phyloP scores from a whole-genome alignment of 2,329 filamentous ascomycete species.

The Diaporthe helianthi region DNA sequence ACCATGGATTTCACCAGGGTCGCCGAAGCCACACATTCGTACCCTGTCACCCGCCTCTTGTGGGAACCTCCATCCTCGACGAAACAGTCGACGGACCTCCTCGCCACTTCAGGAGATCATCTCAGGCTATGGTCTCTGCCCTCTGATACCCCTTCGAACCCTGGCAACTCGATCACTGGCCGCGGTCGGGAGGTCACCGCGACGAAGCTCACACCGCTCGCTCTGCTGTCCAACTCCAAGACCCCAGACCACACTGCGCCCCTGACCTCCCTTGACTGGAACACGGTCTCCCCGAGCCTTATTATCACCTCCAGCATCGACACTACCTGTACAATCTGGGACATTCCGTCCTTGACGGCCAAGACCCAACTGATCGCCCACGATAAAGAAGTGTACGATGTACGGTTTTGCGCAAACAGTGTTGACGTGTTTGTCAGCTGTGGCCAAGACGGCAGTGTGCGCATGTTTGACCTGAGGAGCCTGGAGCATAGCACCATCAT shows the following conservation, averaged over 20 bases:
- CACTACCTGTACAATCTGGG: slow-evolving; percentile 99
- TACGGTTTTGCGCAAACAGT: slow-evolving; percentile 96
- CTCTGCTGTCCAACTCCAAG: slow-evolving; percentile 95
- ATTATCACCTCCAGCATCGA: slow-evolving; percentile 99
- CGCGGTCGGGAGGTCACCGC: slow-evolving; percentile 64
- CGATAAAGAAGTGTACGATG: slow-evolving; percentile 98
- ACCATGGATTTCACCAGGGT: slow-evolving; percentile 90
- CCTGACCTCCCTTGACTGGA: slow-evolving; percentile 96
- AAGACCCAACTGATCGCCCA: slow-evolving; percentile 99
- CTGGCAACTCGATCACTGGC: slow-evolving; percentile 73
- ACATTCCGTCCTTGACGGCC: slow-evolving; percentile 95
- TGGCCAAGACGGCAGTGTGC: slow-evolving; percentile 94
- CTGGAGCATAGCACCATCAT: slow-evolving; percentile 99
- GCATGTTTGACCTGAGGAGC: slow-evolving; percentile 98
- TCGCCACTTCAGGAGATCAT: slow-evolving; percentile 95
- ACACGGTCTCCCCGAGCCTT: slow-evolving; percentile 92
- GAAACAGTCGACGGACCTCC: slow-evolving; percentile 92
- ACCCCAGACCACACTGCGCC: slow-evolving; percentile 98
- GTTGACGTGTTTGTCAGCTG: slow-evolving; percentile 99
- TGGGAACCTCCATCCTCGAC: slow-evolving; percentile 96
- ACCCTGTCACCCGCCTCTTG: slow-evolving; percentile 91
- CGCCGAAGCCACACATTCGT: slow-evolving; percentile 96
- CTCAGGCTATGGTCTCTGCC: slow-evolving; percentile 93
- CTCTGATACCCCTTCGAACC: slow-evolving; percentile 63
- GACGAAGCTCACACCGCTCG: slow-evolving; percentile 88